Evolutionary conservation across 2,329 filamentous ascomycete genomes (phyloP), one percentile per base, ranked within the genome.

Genomic region (Teratosphaeria nubilosa): DNA sequence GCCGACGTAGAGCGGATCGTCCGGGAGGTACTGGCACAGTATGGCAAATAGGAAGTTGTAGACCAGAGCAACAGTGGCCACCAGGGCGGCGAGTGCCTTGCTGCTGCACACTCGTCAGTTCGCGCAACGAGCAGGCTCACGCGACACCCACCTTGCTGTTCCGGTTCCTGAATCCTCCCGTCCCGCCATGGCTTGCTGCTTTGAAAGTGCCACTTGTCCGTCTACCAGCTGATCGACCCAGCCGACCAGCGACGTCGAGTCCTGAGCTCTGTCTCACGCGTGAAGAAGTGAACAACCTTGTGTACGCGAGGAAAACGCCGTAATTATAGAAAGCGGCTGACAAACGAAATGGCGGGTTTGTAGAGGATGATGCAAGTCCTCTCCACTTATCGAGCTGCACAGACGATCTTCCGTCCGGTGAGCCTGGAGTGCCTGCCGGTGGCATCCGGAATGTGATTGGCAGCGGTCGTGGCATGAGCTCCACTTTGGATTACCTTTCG

Each of bases 1-100:
- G 11, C 64, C 64, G 37, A 69, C 60, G 55, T 63, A 66, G 22
- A 68, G 59, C 1, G 67, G 66, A 52, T 69, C 67, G 56, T 65
- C 60, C 22, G 67, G 66, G 3, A 69, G 56, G 51, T 68, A 64
- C 22, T 59, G 58, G 62, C 65, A 65, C 22, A 66, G 56, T 22
- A 63, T 54, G 45, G 64, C 67, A 45, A 66, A 60, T 30, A 66
- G 51, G 25, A 63, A 54, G 41, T 68, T 65, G 56, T 66, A 68
- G 22, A 64, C 48, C 54, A 64, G 54, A 56, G 67, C 61, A 52
- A 65, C 54, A 11, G 60, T 57, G 22, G 65, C 63, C 51, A 67
- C 60, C n/a, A 57, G 58, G 32, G 62, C 52, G 30, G 64, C 59
- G 48, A 68, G 54, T 14, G 50, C 59, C 54, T 54, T 61, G 53